Evolutionary conservation across 306 rosid species (phyloP).

Genomic region (Mimosa pudica): DNA sequence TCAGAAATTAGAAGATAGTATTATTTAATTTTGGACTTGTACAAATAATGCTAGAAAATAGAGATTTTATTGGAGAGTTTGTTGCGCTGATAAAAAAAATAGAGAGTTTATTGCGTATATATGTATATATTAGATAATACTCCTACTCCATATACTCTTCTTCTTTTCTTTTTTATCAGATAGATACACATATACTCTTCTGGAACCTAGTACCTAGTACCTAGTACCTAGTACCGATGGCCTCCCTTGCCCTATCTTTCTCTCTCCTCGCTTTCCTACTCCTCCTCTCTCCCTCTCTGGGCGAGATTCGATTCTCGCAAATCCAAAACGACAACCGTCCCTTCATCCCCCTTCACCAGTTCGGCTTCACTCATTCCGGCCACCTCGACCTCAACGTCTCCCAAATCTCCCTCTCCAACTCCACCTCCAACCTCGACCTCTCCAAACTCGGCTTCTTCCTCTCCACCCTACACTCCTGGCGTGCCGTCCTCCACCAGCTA

Average conservation of each 20-base stretch:
- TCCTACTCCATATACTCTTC: no score
- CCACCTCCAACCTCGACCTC: conserved; percentile 48
- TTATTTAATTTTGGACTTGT: no score
- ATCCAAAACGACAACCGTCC: conserved; percentile 59
- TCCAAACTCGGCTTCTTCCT: conserved; percentile 81
- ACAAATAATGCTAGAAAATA: no score
- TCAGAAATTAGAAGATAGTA: no score
- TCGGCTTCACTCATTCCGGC: conserved; percentile 87
- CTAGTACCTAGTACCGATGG: background rate
- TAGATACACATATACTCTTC: no score
- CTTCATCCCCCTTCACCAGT: conserved; percentile 72
- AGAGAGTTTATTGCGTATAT: no score
- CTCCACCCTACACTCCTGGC: conserved; percentile 78
- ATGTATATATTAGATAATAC: no score
- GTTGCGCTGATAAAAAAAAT: no score
- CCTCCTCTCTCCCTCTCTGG: conserved; percentile 39
- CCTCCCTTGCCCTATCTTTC: conserved; percentile 38
- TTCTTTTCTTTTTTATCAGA: no score
- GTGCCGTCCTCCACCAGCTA: conserved; percentile 73
- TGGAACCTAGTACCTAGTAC: no score
- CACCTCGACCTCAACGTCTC: conserved; percentile 75
- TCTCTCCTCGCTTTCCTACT: background rate
- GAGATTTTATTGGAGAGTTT: no score
- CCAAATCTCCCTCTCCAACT: conserved; percentile 48
- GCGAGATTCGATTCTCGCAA: conserved; percentile 69